A percentile compares a stretch with the other conserved stretches of the same genome.
phyloP scores from a whole-genome alignment of 2,329 filamentous ascomycete species.

The Chaetomium sp. region DNA sequence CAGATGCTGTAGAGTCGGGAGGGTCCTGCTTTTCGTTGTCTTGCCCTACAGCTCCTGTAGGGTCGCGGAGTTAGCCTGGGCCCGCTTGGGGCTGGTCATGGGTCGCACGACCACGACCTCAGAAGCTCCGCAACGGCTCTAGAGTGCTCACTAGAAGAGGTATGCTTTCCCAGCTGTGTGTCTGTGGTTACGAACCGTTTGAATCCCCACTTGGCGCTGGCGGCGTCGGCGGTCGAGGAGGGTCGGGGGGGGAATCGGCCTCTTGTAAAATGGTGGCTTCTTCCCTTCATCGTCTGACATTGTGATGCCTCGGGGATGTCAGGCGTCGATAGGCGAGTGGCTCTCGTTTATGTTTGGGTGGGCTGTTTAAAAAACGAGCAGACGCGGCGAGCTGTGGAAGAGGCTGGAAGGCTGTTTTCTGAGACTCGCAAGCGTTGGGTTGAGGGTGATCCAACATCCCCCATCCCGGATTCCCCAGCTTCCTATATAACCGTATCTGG shows the following conservation, averaged over 20 bases:
- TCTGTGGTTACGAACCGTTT: not conserved
- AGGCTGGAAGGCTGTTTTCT: not conserved
- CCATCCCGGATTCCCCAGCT: not conserved
- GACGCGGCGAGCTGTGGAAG: not conserved
- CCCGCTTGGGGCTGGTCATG: not conserved
- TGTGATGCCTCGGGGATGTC: not conserved
- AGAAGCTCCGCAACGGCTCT: not conserved
- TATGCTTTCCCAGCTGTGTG: not conserved
- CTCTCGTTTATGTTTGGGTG: not conserved
- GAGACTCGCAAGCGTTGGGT: not conserved
- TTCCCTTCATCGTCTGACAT: not conserved
- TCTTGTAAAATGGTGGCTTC: conserved; percentile 20
- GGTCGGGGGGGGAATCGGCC: not conserved
- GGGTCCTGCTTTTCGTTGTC: not conserved
- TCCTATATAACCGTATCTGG: conserved; percentile 16
- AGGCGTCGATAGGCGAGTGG: not conserved
- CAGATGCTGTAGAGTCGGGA: not conserved
- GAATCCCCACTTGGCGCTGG: not conserved
- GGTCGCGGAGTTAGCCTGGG: not conserved
- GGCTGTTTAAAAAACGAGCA: not conserved
- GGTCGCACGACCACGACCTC: not conserved
- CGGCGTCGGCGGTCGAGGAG: not conserved
- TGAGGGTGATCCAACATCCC: not conserved
- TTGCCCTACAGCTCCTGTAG: not conserved
- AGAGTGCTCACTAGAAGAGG: not conserved